phyloP scores from a whole-genome alignment of 1,284 basidiomycete genomes.

The Ustilago sp. region DNA sequence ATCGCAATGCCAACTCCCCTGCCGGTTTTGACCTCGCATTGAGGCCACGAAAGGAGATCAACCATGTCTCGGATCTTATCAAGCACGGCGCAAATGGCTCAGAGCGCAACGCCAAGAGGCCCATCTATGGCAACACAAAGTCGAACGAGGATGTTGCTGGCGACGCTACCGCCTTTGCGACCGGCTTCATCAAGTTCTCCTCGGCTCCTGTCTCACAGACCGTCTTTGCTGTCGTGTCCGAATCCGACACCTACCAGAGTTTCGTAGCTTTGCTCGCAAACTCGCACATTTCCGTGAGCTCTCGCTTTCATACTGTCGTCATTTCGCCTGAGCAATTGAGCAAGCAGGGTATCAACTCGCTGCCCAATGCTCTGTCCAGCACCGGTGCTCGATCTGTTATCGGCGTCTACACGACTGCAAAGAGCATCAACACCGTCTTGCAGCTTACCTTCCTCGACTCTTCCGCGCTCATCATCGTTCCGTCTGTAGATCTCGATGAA shows the following conservation, averaged over 20 bases:
- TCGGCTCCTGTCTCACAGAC: conserved; percentile 33
- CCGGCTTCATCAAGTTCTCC: conserved; percentile 51
- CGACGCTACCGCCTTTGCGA: conserved; percentile 53
- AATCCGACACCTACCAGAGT: conserved; percentile 39
- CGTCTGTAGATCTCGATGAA: conserved; percentile 31
- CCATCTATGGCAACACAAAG: conserved; percentile 41
- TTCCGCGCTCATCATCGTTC: conserved; percentile 50
- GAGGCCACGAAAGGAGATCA: conserved; percentile 50
- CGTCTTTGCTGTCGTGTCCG: conserved; percentile 42
- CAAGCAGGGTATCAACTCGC: conserved; percentile 9
- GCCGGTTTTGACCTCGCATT: conserved; percentile 64
- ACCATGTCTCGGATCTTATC: conserved; percentile 55
- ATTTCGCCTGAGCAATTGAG: conserved; percentile 31
- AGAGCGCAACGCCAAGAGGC: conserved; percentile 25
- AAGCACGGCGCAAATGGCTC: conserved; percentile 39
- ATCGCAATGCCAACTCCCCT: conserved; percentile 67
- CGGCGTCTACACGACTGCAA: conserved; percentile 51
- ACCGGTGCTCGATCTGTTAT: conserved; percentile 32
- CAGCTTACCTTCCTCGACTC: conserved; percentile 34
- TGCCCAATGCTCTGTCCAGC: conserved; percentile 26
- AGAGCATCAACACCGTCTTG: conserved; percentile 33
- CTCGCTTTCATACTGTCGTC: conserved; percentile 46
- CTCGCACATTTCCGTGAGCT: conserved; percentile 39
- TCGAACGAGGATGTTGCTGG: conserved; percentile 45
- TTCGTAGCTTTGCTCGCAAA: conserved; percentile 51